These are phyloP conservation scores for Pythium pyrilobum DNA, from an alignment of 352 stramenopile genomes.

Conservation along the genomic window DNA sequence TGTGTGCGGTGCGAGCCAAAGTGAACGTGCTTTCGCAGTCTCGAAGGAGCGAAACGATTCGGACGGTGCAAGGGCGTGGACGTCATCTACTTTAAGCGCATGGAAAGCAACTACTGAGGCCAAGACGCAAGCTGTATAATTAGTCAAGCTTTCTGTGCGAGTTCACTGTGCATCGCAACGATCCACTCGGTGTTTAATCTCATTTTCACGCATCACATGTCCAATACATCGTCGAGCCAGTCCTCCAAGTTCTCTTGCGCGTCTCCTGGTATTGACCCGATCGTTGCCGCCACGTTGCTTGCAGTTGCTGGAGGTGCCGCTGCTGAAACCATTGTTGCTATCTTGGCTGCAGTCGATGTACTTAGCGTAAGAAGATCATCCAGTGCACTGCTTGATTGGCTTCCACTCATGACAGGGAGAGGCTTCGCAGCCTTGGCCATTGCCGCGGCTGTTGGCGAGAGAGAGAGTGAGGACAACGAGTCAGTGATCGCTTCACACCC, in stretches of 20 bases:
- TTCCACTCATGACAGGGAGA: too few relatives aligned
- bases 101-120: not conserved
- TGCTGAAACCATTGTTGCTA: not conserved
- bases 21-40: constrained; percentile 14
- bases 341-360: not conserved
- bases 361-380: constrained; percentile 19
- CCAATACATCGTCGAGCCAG: constrained; percentile 66
- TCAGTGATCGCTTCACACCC: too few relatives aligned
- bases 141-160: too few relatives aligned
- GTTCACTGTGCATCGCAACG: too few relatives aligned
- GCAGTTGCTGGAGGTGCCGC: too few relatives aligned
- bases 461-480: too few relatives aligned
- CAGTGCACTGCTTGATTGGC: not conserved
- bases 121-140: not conserved
- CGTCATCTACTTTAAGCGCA: constrained; percentile 68
- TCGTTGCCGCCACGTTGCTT: too few relatives aligned
- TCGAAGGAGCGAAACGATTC: constrained; percentile 71
- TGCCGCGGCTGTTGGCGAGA: too few relatives aligned
- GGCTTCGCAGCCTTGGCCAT: too few relatives aligned
- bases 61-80: constrained; percentile 77
- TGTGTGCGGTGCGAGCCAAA: not conserved
- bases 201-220: constrained; percentile 20
- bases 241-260: constrained; percentile 47
- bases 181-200: too few relatives aligned
- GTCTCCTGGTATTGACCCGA: not conserved